A percentile compares a stretch with the other conserved stretches of the same genome.
Conservation (phyloP, 2,329 filamentous ascomycete species). For the Blastomyces gilchristii region DNA sequence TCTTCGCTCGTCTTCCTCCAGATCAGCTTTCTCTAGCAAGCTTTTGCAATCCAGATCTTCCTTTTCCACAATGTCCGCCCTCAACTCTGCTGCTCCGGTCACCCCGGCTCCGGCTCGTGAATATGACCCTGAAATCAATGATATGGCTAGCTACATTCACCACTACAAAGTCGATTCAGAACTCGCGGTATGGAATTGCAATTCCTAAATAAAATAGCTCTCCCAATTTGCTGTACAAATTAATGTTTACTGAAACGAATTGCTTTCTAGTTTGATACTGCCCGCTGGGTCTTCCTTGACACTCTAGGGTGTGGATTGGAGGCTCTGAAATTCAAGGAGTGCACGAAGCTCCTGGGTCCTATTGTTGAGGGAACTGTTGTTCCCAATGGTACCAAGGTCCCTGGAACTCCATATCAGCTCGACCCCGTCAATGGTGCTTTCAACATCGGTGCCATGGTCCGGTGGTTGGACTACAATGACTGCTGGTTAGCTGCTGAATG, state of each 20-base stretch:
- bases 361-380: slow-evolving; percentile 83
- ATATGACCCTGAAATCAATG: slow-evolving; percentile 87
- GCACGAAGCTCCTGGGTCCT: slow-evolving; percentile 86
- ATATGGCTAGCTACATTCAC: slow-evolving; percentile 92
- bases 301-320: slow-evolving; percentile 94
- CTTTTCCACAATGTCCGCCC: slow-evolving; percentile 37
- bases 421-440: slow-evolving; percentile 94
- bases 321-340: slow-evolving; percentile 90
- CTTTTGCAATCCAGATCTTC: slow-evolving; percentile 21
- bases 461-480: slow-evolving; percentile 99
- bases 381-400: slow-evolving; percentile 83
- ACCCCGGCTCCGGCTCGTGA: slow-evolving; percentile 36
- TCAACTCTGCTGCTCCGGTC: slow-evolving; percentile 29
- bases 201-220: not conserved
- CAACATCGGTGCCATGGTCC: slow-evolving; percentile 98
- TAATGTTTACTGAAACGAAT: not conserved
- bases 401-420: slow-evolving; percentile 85
- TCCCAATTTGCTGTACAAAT: not conserved
- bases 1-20: slow-evolving; percentile 23
- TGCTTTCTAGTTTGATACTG: slow-evolving; percentile 70
- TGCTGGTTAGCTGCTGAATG: slow-evolving; percentile 98
- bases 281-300: slow-evolving; percentile 91
- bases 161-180: slow-evolving; percentile 84
- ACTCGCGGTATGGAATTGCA: slow-evolving; percentile 59
- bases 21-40: slow-evolving; percentile 21